These are phyloP conservation scores for Ascochyta koolunga DNA, from an alignment of 2,329 filamentous ascomycete species.

Conservation along the genomic window DNA sequence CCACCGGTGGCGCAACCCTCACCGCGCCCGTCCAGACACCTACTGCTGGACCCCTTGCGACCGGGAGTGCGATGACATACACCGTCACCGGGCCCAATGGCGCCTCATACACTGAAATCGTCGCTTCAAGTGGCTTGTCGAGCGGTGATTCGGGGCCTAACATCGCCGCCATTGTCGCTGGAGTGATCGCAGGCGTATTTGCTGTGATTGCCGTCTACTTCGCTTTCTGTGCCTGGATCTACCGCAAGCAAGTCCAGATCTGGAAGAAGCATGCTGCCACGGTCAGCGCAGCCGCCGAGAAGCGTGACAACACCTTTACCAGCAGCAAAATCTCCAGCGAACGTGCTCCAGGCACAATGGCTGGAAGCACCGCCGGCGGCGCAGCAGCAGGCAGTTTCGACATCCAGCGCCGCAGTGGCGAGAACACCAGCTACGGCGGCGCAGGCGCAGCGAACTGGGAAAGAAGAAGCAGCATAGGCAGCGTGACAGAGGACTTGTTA, in stretches of 20 bases:
- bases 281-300: slow-evolving; percentile 61
- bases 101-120: slow-evolving; percentile 48
- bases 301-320: slow-evolving; percentile 42
- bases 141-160: slow-evolving; percentile 49
- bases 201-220: slow-evolving; percentile 68
- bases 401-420: slow-evolving; percentile 20
- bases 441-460: slow-evolving; percentile 36
- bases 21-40: slow-evolving; percentile 68
- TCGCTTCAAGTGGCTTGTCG: slow-evolving; percentile 30
- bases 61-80: slow-evolving; percentile 72
- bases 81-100: slow-evolving; percentile 60
- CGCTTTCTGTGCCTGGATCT: slow-evolving; percentile 75
- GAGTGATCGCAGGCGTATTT: slow-evolving; percentile 69
- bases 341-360: slow-evolving; percentile 22
- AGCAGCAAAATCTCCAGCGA: slow-evolving; percentile 37
- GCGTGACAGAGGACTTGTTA: slow-evolving; percentile 64
- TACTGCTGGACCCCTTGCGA: slow-evolving; percentile 72
- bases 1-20: slow-evolving; percentile 71
- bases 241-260: slow-evolving; percentile 71
- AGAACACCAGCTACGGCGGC: slow-evolving; percentile 25
- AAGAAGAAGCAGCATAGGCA: slow-evolving; percentile 51
- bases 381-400: slow-evolving; percentile 30
- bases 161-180: slow-evolving; percentile 62
- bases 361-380: slow-evolving; percentile 24
- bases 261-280: slow-evolving; percentile 73